These are phyloP conservation scores for Handroanthus guayacan DNA, from an alignment of 257 asterid species.

Conservation along the genomic window DNA sequence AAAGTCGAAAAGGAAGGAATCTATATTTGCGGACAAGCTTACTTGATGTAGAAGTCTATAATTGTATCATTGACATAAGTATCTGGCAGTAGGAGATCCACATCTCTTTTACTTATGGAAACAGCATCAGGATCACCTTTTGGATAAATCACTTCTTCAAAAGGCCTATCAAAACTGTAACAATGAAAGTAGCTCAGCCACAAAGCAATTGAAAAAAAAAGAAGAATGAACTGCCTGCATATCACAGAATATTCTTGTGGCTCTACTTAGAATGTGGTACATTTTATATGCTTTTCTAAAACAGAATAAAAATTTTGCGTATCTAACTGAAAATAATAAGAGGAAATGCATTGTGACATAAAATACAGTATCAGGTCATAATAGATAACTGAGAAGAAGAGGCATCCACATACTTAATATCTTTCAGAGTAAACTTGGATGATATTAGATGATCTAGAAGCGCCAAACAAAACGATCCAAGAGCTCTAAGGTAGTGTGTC, in stretches of 20 bases:
- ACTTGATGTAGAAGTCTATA: slow-evolving; percentile 93
- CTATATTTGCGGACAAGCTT: slow-evolving; percentile 47
- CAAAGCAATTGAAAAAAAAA: slow-evolving; percentile 27
- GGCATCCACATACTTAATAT: neutral
- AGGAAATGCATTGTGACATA: neutral
- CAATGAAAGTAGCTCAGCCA: slow-evolving; percentile 34
- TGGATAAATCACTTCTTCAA: slow-evolving; percentile 88
- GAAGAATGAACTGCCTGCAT: slow-evolving; percentile 8
- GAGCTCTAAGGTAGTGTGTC: neutral
- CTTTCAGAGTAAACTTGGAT: neutral
- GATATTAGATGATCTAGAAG: neutral
- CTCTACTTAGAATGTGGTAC: slow-evolving; percentile 6
- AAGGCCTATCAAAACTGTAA: slow-evolving; percentile 75
- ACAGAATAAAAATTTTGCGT: too few relatives aligned
- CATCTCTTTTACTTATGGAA: slow-evolving; percentile 84
- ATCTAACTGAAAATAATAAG: too few relatives aligned
- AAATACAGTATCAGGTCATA: neutral
- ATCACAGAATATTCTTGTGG: neutral
- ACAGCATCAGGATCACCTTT: slow-evolving; percentile 94
- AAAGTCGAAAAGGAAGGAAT: slow-evolving; percentile 5
- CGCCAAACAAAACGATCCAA: neutral
- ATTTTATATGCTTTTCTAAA: slow-evolving; percentile 5
- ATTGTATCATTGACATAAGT: slow-evolving; percentile 92
- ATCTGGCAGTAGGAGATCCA: slow-evolving; percentile 84
- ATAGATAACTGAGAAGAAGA: slow-evolving; percentile 3